Conservation (phyloP, 768 basidiomycete species). For the Hygrocybe coccinea region DNA sequence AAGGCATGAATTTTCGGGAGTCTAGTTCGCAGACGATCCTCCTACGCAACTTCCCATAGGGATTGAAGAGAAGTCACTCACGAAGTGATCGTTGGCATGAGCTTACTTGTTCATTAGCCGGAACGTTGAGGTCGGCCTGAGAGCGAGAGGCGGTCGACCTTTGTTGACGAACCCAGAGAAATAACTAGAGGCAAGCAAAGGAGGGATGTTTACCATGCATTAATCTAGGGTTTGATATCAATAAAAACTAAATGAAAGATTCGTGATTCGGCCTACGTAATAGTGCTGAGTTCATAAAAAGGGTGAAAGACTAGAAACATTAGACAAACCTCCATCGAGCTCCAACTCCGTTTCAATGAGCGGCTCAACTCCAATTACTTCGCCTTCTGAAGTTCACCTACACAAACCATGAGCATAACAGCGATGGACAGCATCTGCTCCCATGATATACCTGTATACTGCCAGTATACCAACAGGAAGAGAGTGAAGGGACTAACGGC, state of each 20-base stretch:
- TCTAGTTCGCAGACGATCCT: conserved; percentile 30
- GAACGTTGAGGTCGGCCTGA: conserved; percentile 82
- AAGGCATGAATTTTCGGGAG: conserved; percentile 4
- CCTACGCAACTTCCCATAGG: conserved; percentile 33
- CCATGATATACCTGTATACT: too few species aligned
- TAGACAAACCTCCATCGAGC: conserved; percentile 59
- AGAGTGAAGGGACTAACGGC: too few species aligned
- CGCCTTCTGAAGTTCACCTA: conserved; percentile 63
- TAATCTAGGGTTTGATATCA: conserved; percentile 32
- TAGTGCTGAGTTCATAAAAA: conserved; percentile 34
- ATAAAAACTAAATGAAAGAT: neutral
- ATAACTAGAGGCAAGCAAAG: conserved; percentile 39
- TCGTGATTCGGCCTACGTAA: conserved; percentile 23
- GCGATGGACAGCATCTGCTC: conserved; percentile 56
- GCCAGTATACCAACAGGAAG: too few species aligned
- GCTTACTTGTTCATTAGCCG: conserved; percentile 65
- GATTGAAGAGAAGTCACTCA: conserved; percentile 22
- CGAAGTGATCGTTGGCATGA: neutral
- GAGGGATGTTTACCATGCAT: conserved; percentile 39
- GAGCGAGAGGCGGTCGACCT: conserved; percentile 42
- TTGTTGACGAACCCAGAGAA: conserved; percentile 70
- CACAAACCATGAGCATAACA: neutral
- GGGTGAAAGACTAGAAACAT: neutral
- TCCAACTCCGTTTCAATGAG: conserved; percentile 46
- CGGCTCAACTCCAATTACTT: conserved; percentile 63